A percentile compares a stretch with the other conserved stretches of the same genome.
Evolutionary conservation across 805 yeast species (phyloP).

Genomic region (Barnettozyma pratensis): DNA sequence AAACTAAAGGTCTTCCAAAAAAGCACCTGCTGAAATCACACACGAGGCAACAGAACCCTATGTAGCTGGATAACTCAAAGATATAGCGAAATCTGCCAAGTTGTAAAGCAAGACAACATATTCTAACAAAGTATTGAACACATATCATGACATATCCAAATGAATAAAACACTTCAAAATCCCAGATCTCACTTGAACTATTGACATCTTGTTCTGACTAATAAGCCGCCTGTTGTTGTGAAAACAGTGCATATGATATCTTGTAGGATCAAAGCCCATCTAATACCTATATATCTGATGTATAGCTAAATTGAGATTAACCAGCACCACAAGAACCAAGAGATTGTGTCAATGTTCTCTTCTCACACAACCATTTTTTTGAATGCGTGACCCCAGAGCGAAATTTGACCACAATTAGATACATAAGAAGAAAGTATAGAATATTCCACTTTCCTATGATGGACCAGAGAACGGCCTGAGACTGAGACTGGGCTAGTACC

Average conservation of each 20-base stretch:
- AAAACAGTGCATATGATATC: conserved; percentile 32
- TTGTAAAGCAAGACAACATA: conserved; percentile 54
- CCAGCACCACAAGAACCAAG: too few species aligned
- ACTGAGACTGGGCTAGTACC: too few species aligned
- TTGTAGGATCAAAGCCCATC: conserved; percentile 32
- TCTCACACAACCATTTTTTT: too few species aligned
- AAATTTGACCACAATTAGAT: background rate
- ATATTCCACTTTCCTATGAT: too few species aligned
- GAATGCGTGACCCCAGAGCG: too few species aligned
- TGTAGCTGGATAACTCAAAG: conserved; percentile 47
- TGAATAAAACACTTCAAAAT: background rate
- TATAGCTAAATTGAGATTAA: too few species aligned
- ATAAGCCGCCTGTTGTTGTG: conserved; percentile 24
- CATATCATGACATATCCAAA: conserved; percentile 17
- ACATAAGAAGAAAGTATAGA: background rate
- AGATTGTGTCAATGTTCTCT: too few species aligned
- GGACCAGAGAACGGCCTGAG: too few species aligned
- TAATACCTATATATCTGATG: conserved; percentile 10
- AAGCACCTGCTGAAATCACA: conserved; percentile 52
- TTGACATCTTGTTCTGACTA: background rate
- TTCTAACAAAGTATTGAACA: conserved; percentile 51
- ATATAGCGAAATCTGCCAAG: conserved; percentile 50
- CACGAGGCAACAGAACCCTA: conserved; percentile 55
- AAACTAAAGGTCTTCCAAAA: conserved; percentile 48
- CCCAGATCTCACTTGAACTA: background rate